These are phyloP conservation scores for Cornus kousa DNA, from an alignment of 148 eudicot species.

Conservation along the genomic window DNA sequence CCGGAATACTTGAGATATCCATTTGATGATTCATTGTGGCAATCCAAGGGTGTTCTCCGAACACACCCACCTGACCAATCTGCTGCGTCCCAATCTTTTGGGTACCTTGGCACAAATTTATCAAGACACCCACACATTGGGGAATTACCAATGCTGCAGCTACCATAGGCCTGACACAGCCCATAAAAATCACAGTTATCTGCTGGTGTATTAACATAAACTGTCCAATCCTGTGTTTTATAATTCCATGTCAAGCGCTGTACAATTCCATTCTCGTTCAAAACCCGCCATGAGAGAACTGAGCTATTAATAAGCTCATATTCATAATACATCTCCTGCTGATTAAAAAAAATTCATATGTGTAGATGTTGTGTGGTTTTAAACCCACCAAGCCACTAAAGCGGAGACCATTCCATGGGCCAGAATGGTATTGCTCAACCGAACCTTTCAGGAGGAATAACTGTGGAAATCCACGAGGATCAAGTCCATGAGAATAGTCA, in stretches of 20 bases:
- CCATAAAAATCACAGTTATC: too few species aligned
- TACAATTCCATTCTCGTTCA: too few species aligned
- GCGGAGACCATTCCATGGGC: constrained; percentile 21
- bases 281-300: too few species aligned
- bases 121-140: constrained; percentile 10
- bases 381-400: constrained; percentile 10
- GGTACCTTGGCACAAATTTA: not conserved
- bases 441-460: not conserved
- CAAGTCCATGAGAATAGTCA: too few species aligned
- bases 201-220: too few species aligned
- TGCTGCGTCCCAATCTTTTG: not conserved
- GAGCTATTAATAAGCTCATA: constrained; percentile 4
- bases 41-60: too few species aligned
- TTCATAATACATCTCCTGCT: constrained; percentile 7
- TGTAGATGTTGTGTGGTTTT: not conserved
- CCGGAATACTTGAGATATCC: constrained; percentile 17
- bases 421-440: not conserved
- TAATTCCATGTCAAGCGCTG: too few species aligned
- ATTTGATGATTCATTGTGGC: too few species aligned
- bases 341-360: constrained; percentile 3
- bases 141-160: constrained; percentile 1
- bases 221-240: too few species aligned
- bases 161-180: not conserved
- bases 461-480: constrained; percentile 9
- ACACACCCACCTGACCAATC: too few species aligned